Evolutionary conservation across 176 grass and related monocot species (phyloP), one percentile per base, ranked within the genome.

Genomic region (Urochloa ruziziensis): DNA sequence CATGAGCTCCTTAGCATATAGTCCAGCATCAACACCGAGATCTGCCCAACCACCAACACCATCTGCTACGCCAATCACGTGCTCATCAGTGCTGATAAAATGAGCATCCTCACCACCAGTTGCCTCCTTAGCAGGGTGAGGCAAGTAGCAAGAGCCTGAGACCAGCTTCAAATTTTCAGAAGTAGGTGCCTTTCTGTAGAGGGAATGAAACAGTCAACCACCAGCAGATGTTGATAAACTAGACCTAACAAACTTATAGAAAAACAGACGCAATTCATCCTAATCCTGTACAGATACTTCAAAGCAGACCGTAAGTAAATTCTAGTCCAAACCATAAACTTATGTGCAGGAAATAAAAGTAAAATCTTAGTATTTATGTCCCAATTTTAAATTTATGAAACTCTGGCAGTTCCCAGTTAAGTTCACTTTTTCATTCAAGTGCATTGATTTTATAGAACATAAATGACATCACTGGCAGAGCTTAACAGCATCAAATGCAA

Each of bases 11-110:
- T 92, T 94, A 34, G 97, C 87, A 88, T 99, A 99, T 51, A 89
- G 63, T 81, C 97, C 97, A 70, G 97, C 80, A 86, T 99, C 86
- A 85, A 99, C 49, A 52, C 97, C 97, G 12, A 85, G 86, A 74
- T 99, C 89, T 70, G 93, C 93, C 97, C 97, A 99, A 52, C 97
- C 97, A 81, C 97, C 97, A 64, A 99, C 97, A 68, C 97, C 97
- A 68, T 99, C 97, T 61, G 97, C 97, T 47, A 99, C 93, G 11
- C 97, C 97, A 77, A 99, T 96, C 4, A 86, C 91, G n/a, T 90
- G 91, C 4, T 89, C 89, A 77, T 96, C 91, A 35, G 40, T 33
- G 58, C 91, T 96, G 67, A 99, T 96, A 52, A 99, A 99, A 87
- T 99, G 93, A 13, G 93, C 97, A 87, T 99, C 97, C 49, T 99